Evolutionary conservation across 2,329 filamentous ascomycete genomes (phyloP).

Genomic region (Colletotrichum tropicicola): DNA sequence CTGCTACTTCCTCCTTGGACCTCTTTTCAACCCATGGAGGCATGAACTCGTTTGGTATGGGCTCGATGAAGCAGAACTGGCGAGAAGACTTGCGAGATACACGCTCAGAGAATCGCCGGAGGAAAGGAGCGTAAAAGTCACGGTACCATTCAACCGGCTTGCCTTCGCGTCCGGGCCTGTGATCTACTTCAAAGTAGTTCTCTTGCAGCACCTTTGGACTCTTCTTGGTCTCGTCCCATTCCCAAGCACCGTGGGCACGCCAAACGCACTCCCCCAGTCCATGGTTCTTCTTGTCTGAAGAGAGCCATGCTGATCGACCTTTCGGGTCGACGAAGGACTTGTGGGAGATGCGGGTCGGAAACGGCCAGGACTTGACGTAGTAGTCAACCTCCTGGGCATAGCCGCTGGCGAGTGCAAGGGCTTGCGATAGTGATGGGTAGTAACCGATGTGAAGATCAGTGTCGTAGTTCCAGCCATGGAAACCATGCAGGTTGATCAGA

Average conservation of each 20-base stretch:
- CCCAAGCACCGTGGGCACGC: slow-evolving; percentile 48
- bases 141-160: slow-evolving; percentile 49
- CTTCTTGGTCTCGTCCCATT: slow-evolving; percentile 43
- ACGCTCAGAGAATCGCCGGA: slow-evolving; percentile 45
- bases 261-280: slow-evolving; percentile 48
- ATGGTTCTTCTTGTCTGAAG: slow-evolving; percentile 23
- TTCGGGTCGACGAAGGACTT: slow-evolving; percentile 45
- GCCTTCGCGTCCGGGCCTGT: slow-evolving; percentile 45
- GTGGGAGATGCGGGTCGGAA: slow-evolving; percentile 47
- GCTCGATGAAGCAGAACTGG: slow-evolving; percentile 48
- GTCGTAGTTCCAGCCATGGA: slow-evolving; percentile 51
- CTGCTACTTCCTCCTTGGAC: neutral
- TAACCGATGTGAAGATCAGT: slow-evolving; percentile 52
- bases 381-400: slow-evolving; percentile 46
- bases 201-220: slow-evolving; percentile 36
- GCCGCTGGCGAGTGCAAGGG: slow-evolving; percentile 50
- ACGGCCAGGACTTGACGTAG: slow-evolving; percentile 52
- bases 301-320: slow-evolving; percentile 45
- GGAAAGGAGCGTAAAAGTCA: slow-evolving; percentile 51
- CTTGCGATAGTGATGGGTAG: slow-evolving; percentile 47
- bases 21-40: slow-evolving; percentile 43
- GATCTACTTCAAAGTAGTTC: slow-evolving; percentile 49
- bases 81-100: slow-evolving; percentile 39
- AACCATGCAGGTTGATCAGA: slow-evolving; percentile 48
- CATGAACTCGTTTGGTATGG: slow-evolving; percentile 51